Base-by-base conservation (phyloP, 495 filamentous ascomycete genomes). In the Hypoxylon lenormandii region DNA sequence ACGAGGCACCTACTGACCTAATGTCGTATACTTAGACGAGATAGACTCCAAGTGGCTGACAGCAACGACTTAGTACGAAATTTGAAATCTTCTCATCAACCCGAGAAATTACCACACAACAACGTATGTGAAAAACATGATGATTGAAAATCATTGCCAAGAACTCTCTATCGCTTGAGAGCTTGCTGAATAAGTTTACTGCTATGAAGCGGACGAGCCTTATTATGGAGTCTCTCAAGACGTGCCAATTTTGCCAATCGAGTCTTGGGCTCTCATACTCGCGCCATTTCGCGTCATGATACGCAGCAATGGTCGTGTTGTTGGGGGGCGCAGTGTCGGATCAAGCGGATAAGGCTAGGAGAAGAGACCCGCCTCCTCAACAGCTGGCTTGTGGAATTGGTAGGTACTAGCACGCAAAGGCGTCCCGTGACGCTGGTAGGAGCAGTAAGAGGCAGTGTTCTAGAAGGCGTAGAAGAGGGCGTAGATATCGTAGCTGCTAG, bases 401-500 rank as follows among this genome's bases (percentile, higher is more conserved):
- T 48, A 52, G 30, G 38, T 19, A 45, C 2, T 7, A 45, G 42
- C 42, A 42, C 38, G 15, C 13, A 42, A 28, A 42, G 38, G 13
- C 1, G 38, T 15, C 38, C 38, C 38, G 38, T 42, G 38, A 42
- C 38, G 38, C 38, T 42, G 38, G 38, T 52, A 46, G 37, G 23
- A 63, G 66, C 53, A 64, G 13, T 42, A 16, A 15, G 12, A 42
- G 12, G 38, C 10, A 8, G 30, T 33, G 30, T 33, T 33, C 30
- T 33, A 33, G 30, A 33, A 33, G 30, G 10, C 65, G 62, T 52
- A 47, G 58, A 53, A 69, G 28, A 63, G 42, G 53, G 42, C 53
- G 38, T 15, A 52, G 23, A 52, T 0, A 47, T 57, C 19, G 18
- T 46, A 62, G 65, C 52, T 58, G 51, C 52, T 63, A 42, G 40